Evolutionary conservation across 164 flowering plant genomes (phyloP), one percentile per base, ranked within the genome.

Genomic region (Umbilicus rupestris): DNA sequence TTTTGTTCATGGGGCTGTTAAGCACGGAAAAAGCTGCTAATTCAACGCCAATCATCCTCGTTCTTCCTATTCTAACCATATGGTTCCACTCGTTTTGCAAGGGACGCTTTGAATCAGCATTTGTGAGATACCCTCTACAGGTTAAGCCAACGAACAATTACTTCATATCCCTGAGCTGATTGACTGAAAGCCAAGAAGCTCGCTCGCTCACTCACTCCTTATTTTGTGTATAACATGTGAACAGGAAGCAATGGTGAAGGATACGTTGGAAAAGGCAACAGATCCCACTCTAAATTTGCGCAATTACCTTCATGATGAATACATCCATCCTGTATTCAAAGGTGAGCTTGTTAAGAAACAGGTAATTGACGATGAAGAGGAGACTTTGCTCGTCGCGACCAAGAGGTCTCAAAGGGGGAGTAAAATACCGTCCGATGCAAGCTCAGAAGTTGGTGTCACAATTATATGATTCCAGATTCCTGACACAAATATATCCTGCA

Each of bases 211-310:
- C 7, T 65, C 55, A 65, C 16, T n/a, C 15, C 19, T 29, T 9
- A 12, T 47, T 12, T 58, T 46, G 22, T 6, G 15, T 14, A 14
- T 64, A 8, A 64, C 55, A 1, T 10, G 65, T 69, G 33, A 74
- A 69, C 90, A 95, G 99, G 97, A 90, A 84, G 99, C 97, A 28
- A 85, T 85, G 87, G 88, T 77, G 6, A 95, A 87, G 77, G 99
- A 95, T 75, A 72, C 65, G 28, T 33, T 80, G 73, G 99, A 89
- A 67, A 73, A 70, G 15, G 69, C 75, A 16, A 62, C 87, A 44
- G 94, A 86, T 69, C 83, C 92, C 0, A 78, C 83, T 55, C 72
- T 80, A 4, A 83, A 88, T 71, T 52, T 92, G 35, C 86, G 81
- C 68, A 80, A 91, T 9, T 86, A 78, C 78, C 72, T 95, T 68